Percentiles rank a stretch among this genome's conserved stretches.
Evolutionary conservation across 352 stramenopile genomes (phyloP).

Genomic region (Pythium phragmiticola): DNA sequence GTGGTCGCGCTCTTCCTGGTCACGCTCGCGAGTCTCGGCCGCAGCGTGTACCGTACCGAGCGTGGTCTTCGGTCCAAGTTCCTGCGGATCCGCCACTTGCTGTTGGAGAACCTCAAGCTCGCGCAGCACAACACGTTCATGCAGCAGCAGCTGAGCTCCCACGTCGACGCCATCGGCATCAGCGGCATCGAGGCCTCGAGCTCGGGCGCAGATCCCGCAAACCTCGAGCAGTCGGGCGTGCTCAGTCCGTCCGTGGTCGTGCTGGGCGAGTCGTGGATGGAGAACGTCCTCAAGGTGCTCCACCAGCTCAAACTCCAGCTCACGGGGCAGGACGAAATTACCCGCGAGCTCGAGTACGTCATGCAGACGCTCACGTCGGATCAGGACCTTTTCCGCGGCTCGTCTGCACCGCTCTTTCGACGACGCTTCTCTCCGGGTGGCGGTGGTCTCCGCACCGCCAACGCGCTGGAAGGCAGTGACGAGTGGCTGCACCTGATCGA

Average conservation of each 20-base stretch:
- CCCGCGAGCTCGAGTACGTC: conserved; percentile 57
- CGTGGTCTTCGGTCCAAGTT: conserved; percentile 46
- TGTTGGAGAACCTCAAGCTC: conserved; percentile 67
- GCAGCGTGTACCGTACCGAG: conserved; percentile 44
- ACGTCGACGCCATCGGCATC: conserved; percentile 58
- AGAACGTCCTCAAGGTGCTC: conserved; percentile 65
- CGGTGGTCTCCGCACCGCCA: conserved; percentile 2
- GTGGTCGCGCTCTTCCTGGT: conserved; percentile 42
- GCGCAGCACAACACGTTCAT: conserved; percentile 59
- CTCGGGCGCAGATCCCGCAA: conserved; percentile 3
- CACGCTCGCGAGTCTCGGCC: conserved; percentile 39
- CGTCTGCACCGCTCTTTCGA: conserved; percentile 13
- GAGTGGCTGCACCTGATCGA: conserved; percentile 61
- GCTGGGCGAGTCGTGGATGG: conserved; percentile 71
- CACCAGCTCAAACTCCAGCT: conserved; percentile 46
- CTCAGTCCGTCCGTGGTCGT: conserved; percentile 19
- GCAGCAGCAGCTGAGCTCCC: conserved; percentile 62
- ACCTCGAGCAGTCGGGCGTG: conserved; percentile 17
- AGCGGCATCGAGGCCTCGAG: conserved; percentile 27
- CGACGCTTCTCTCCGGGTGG: conserved; percentile 17
- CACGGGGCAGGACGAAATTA: conserved; percentile 37
- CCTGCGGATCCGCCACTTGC: conserved; percentile 46
- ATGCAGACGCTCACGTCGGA: conserved; percentile 66
- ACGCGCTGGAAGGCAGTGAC: conserved; percentile 16
- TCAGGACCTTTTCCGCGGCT: conserved; percentile 52